Evolutionary conservation across 1,284 basidiomycete species (phyloP).

Genomic region (Meira nashicola): DNA sequence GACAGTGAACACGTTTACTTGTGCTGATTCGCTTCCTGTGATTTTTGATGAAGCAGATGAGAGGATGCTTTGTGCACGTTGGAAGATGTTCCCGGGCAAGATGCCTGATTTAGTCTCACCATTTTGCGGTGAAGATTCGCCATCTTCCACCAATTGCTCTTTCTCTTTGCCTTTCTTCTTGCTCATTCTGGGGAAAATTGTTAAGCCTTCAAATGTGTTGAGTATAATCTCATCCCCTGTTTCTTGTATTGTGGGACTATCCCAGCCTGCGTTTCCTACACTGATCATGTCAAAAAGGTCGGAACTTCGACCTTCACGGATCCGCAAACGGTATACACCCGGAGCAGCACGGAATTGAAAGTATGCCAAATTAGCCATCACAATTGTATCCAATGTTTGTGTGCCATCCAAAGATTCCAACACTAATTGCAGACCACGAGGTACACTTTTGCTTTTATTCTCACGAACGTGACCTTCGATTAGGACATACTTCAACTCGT

Average conservation of each 20-base stretch:
- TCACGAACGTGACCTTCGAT: constrained; percentile 92
- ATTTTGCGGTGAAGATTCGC: constrained; percentile 26
- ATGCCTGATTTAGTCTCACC: background rate
- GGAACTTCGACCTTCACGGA: constrained; percentile 72
- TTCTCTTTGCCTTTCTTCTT: constrained; percentile 72
- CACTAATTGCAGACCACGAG: constrained; percentile 59
- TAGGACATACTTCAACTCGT: constrained; percentile 83
- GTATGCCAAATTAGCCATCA: constrained; percentile 93
- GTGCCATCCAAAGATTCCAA: constrained; percentile 34
- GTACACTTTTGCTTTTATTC: constrained; percentile 68
- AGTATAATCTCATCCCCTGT: constrained; percentile 57
- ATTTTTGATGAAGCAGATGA: background rate
- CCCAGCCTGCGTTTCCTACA: constrained; percentile 68
- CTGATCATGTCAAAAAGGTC: constrained; percentile 79
- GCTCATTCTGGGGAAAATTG: constrained; percentile 74
- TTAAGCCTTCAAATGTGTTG: constrained; percentile 79
- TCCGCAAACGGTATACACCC: constrained; percentile 75
- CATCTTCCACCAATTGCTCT: constrained; percentile 69
- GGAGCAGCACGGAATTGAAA: constrained; percentile 86
- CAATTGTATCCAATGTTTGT: constrained; percentile 54
- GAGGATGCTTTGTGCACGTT: background rate
- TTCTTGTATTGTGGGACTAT: constrained; percentile 63
- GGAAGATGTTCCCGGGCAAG: background rate
- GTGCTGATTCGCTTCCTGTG: background rate
- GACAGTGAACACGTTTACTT: constrained; percentile 96